A percentile compares a stretch with the other conserved stretches of the same genome.
These are phyloP conservation scores for Pythium diclinum DNA, from an alignment of 352 stramenopile species.

Conservation along the genomic window DNA sequence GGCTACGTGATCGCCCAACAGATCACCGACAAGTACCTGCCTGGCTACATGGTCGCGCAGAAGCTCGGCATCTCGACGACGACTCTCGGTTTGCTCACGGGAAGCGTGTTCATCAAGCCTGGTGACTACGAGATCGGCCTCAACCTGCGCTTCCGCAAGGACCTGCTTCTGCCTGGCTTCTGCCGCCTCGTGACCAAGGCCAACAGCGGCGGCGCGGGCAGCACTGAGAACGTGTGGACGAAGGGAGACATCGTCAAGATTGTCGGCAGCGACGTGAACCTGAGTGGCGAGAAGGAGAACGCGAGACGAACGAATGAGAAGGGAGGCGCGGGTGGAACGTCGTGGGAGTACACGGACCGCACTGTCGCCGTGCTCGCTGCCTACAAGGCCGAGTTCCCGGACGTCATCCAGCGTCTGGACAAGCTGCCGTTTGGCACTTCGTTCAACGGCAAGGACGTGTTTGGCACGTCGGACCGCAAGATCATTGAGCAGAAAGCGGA, in stretches of 20 bases:
- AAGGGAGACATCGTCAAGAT: conserved; percentile 92
- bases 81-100: conserved; percentile 93
- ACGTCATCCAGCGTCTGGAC: conserved; percentile 88
- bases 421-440: conserved; percentile 85
- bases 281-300: conserved; percentile 33
- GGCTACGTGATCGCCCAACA: conserved; percentile 92
- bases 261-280: conserved; percentile 76
- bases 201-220: conserved; percentile 2
- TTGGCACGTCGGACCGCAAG: conserved; percentile 65
- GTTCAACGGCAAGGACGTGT: conserved; percentile 88
- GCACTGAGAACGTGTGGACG: conserved; percentile 75
- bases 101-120: conserved; percentile 92
- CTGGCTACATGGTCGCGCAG: conserved; percentile 76
- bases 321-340: conserved; percentile 24
- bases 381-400: conserved; percentile 93
- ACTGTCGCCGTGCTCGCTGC: conserved; percentile 92
- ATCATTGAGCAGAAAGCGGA: conserved; percentile 70
- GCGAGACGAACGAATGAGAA: conserved; percentile 21
- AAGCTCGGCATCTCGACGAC: conserved; percentile 90
- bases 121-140: conserved; percentile 89
- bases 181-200: conserved; percentile 65
- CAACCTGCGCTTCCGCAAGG: conserved; percentile 79
- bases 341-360: conserved; percentile 97
- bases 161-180: conserved; percentile 91
- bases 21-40: conserved; percentile 88